Percentiles rank a stretch among this genome's conserved stretches.
phyloP scores from a whole-genome alignment of 768 basidiomycete species.

The Russula sp. region DNA sequence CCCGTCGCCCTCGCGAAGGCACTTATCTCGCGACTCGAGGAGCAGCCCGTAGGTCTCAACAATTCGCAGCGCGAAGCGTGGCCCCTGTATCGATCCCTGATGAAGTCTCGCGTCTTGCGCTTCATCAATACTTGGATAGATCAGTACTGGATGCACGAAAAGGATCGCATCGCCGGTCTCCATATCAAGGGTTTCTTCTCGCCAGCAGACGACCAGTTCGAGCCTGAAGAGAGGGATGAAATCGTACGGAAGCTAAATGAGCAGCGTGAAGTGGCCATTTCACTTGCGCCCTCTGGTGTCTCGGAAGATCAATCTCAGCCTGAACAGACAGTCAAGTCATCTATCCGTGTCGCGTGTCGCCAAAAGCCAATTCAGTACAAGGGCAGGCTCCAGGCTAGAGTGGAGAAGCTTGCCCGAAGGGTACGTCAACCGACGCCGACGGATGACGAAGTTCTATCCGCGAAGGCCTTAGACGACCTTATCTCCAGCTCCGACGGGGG shows the following conservation, averaged over 20 bases:
- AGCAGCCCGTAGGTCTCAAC: constrained; percentile 10
- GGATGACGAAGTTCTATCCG: constrained; percentile 5
- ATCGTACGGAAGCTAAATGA: constrained; percentile 10
- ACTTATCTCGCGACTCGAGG: constrained; percentile 21
- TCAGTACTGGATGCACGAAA: constrained; percentile 22
- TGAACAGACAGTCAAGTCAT: not conserved
- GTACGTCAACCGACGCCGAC: constrained; percentile 14
- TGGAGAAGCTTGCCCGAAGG: constrained; percentile 7
- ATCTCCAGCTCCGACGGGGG: not conserved
- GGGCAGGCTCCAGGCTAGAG: constrained; percentile 9
- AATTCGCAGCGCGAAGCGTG: constrained; percentile 14
- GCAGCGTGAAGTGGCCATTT: constrained; percentile 16
- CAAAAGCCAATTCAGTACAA: constrained; percentile 14
- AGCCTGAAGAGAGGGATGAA: constrained; percentile 6
- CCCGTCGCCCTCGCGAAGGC: constrained; percentile 18
- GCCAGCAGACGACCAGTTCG: not conserved
- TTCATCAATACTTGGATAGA: constrained; percentile 21
- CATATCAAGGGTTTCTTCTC: constrained; percentile 21
- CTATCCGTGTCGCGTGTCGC: constrained; percentile 15
- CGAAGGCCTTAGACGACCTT: constrained; percentile 13
- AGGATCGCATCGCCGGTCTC: constrained; percentile 20
- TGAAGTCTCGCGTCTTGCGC: constrained; percentile 13
- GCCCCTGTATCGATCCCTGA: constrained; percentile 10
- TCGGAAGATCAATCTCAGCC: not conserved
- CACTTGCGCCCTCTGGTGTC: constrained; percentile 11